Evolutionary conservation across 2,329 filamentous ascomycete genomes (phyloP).

Genomic region (Stagonosporopsis vannaccii): DNA sequence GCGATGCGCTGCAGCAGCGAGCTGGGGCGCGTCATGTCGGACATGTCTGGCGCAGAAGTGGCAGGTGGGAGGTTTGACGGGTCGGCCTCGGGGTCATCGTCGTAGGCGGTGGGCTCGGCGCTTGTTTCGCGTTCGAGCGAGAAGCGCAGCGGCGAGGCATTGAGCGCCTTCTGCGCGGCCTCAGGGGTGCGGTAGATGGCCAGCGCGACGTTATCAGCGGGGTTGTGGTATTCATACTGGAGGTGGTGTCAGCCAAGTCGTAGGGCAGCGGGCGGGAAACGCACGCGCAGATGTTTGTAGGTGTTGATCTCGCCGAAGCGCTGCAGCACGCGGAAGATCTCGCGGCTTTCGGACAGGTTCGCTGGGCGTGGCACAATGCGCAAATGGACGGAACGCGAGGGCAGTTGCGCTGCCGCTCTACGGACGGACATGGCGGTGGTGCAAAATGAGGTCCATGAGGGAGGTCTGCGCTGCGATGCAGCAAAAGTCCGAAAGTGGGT

Average conservation of each 20-base stretch:
- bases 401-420: constrained; percentile 35
- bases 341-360: constrained; percentile 58
- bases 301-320: constrained; percentile 59
- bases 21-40: constrained; percentile 43
- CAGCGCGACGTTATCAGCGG: constrained; percentile 53
- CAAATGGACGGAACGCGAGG: constrained; percentile 56
- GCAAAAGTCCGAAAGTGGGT: constrained; percentile 28
- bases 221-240: constrained; percentile 54
- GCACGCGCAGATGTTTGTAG: constrained; percentile 55
- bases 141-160: constrained; percentile 57
- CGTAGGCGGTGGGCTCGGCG: constrained; percentile 1
- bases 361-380: constrained; percentile 56
- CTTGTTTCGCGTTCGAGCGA: constrained; percentile 46
- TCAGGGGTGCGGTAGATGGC: constrained; percentile 55
- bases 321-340: constrained; percentile 57
- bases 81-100: constrained; percentile 22
- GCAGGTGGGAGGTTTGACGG: constrained; percentile 8
- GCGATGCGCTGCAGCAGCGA: constrained; percentile 27
- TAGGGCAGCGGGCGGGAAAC: constrained; percentile 10
- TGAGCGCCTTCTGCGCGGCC: constrained; percentile 52
- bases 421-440: constrained; percentile 38
- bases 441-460: background rate
- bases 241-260: background rate
- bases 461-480: constrained; percentile 5
- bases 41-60: constrained; percentile 24